Evolutionary conservation across 495 filamentous ascomycete species (phyloP), one percentile per base, ranked within the genome.

Genomic region (Chaetomium tenue): DNA sequence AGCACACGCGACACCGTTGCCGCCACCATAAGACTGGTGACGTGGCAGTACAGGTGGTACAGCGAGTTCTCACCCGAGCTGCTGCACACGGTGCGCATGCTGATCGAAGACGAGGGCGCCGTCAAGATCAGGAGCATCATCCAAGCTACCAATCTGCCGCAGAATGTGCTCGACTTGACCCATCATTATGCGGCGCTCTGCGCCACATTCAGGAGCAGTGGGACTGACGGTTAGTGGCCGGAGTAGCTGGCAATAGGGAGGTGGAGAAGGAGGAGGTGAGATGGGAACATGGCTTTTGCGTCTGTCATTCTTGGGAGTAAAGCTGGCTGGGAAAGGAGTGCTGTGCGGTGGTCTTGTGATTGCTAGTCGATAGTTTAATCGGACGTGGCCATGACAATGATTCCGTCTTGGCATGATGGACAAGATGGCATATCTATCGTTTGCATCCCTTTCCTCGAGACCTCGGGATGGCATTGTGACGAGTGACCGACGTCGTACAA

Each of bases 31-130:
- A 82, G 91, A 48, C 77, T 98, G 56, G 91, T 97, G 40, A 90
- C 93, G 5, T 98, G 94, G 94, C 93, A 98, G 79, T 98, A 97
- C 77, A 86, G 94, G 65, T 97, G 94, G 94, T 98, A 98, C 78
- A 96, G 92, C 28, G 95, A 98, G 89, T 98, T 98, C 76, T 97
- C 92, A 20, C 95, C 94, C 13, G 86, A 90, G 57, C 82, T 98
- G 20, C 84, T 98, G 28, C 89, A 84, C 73, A 86, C 91, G 11
- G 88, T 98, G 60, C 88, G 94, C 66, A 93, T 89, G 67, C 82
- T 98, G 66, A 98, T 98, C 74, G 94, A 97, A 74, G 93, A 96
- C 60, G 95, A 98, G 75, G 95, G 94, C 56, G 95, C 93, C 23
- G 91, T 98, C 71, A 98, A 98, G 78, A 89, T 98, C 40, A 86